Percentiles rank a stretch among this genome's conserved stretches.
These are phyloP conservation scores for Skeletonema potamos DNA, from an alignment of 108 stramenopile species.

Conservation along the genomic window DNA sequence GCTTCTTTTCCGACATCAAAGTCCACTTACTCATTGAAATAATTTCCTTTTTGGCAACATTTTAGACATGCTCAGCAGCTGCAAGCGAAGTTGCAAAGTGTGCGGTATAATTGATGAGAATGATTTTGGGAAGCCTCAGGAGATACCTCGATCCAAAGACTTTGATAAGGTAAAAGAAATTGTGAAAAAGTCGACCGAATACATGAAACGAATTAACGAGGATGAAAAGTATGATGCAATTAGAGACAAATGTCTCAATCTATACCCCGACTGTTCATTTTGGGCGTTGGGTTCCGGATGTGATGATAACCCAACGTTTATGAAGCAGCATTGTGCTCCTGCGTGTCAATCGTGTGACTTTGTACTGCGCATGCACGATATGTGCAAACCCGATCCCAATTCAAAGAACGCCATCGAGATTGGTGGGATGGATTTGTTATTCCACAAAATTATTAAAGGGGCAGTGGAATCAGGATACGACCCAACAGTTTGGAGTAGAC, in stretches of 20 bases:
- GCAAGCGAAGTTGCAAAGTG: slow-evolving; percentile 28
- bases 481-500: slow-evolving; percentile 26
- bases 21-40: neutral
- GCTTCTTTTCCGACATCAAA: neutral
- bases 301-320: slow-evolving; percentile 66
- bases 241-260: slow-evolving; percentile 46
- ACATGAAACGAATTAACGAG: slow-evolving; percentile 15
- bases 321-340: slow-evolving; percentile 63
- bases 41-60: neutral
- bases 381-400: slow-evolving; percentile 31
- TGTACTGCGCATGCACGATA: slow-evolving; percentile 17
- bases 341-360: slow-evolving; percentile 29
- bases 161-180: neutral
- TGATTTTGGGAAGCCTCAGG: slow-evolving; percentile 28
- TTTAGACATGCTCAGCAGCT: slow-evolving; percentile 39
- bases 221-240: slow-evolving; percentile 26
- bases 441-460: slow-evolving; percentile 18
- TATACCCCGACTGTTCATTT: slow-evolving; percentile 62
- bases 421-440: slow-evolving; percentile 36
- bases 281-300: slow-evolving; percentile 78
- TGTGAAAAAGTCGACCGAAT: slow-evolving; percentile 13
- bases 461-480: slow-evolving; percentile 30
- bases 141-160: slow-evolving; percentile 1
- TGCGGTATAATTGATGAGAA: slow-evolving; percentile 27
- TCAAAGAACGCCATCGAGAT: slow-evolving; percentile 50